Evolutionary conservation across 306 rosid species (phyloP).

Genomic region (Vigna reflexopilosa): DNA sequence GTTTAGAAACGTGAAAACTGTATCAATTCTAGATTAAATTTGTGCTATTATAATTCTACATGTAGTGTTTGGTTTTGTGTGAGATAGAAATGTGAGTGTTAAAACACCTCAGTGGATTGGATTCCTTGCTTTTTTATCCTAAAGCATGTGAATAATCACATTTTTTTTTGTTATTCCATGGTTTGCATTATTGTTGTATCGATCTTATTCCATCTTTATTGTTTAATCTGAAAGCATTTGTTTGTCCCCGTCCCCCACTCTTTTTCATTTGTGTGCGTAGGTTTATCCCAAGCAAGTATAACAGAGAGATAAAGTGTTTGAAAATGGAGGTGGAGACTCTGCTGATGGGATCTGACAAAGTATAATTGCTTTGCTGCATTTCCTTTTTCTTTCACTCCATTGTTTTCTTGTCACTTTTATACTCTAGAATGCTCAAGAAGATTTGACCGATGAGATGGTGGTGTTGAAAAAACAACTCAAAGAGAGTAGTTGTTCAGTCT

Average conservation of each 20-base stretch:
- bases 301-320: slow-evolving; percentile 81
- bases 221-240: slow-evolving; percentile 18
- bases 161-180: slow-evolving; percentile 9
- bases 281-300: slow-evolving; percentile 87
- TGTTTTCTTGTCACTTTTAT: slow-evolving; percentile 27
- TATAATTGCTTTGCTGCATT: too few species aligned
- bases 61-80: neutral
- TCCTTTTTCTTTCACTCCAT: neutral
- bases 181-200: slow-evolving; percentile 27
- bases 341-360: slow-evolving; percentile 85
- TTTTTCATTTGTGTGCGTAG: slow-evolving; percentile 38
- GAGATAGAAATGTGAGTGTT: neutral
- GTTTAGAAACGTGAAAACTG: neutral
- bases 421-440: slow-evolving; percentile 80
- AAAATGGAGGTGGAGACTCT: slow-evolving; percentile 85
- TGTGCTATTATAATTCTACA: neutral
- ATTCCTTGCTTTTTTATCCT: neutral
- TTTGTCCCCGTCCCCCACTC: neutral
- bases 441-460: slow-evolving; percentile 95
- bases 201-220: slow-evolving; percentile 19
- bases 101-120: neutral
- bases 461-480: slow-evolving; percentile 87
- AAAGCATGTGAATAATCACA: slow-evolving; percentile 9
- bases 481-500: slow-evolving; percentile 66
- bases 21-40: neutral